Evolutionary conservation across 495 filamentous ascomycete species (phyloP).

Genomic region (Trichoderma reesei): DNA sequence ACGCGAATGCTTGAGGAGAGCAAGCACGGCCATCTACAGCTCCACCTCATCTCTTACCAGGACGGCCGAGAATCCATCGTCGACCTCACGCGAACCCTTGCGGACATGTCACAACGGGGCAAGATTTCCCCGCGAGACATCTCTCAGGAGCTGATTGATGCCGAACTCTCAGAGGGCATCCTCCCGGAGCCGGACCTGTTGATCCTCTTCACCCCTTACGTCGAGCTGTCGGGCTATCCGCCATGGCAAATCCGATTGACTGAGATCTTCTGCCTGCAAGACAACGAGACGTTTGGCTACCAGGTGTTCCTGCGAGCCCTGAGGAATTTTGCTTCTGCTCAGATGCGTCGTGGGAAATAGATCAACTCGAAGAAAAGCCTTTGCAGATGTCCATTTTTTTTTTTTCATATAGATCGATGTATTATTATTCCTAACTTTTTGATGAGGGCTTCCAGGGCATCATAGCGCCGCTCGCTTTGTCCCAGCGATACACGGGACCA

Average conservation of each 20-base stretch:
- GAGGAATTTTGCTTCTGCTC: constrained; percentile 73
- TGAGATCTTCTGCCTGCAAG: constrained; percentile 74
- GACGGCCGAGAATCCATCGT: constrained; percentile 90
- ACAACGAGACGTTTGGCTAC: constrained; percentile 76
- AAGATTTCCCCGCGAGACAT: constrained; percentile 75
- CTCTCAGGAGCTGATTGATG: constrained; percentile 76
- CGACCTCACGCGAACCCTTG: constrained; percentile 87
- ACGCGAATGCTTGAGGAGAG: constrained; percentile 14
- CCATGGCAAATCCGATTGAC: constrained; percentile 93
- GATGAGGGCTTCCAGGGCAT: constrained; percentile 24
- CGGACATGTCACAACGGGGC: constrained; percentile 86
- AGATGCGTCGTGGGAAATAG: constrained; percentile 80
- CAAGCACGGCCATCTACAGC: constrained; percentile 43
- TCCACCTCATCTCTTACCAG: constrained; percentile 80
- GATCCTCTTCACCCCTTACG: constrained; percentile 69
- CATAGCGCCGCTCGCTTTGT: constrained; percentile 46
- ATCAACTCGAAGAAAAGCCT: neutral
- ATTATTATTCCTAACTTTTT: constrained; percentile 10
- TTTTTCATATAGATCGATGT: constrained; percentile 4
- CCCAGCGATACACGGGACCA: constrained; percentile 54
- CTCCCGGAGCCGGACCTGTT: constrained; percentile 83
- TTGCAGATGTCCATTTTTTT: neutral
- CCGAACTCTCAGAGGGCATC: constrained; percentile 61
- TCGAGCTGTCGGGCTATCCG: constrained; percentile 83
- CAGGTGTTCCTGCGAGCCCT: constrained; percentile 82